Base-by-base conservation (phyloP, 2,329 filamentous ascomycete genomes). In the Eutypella sp. region DNA sequence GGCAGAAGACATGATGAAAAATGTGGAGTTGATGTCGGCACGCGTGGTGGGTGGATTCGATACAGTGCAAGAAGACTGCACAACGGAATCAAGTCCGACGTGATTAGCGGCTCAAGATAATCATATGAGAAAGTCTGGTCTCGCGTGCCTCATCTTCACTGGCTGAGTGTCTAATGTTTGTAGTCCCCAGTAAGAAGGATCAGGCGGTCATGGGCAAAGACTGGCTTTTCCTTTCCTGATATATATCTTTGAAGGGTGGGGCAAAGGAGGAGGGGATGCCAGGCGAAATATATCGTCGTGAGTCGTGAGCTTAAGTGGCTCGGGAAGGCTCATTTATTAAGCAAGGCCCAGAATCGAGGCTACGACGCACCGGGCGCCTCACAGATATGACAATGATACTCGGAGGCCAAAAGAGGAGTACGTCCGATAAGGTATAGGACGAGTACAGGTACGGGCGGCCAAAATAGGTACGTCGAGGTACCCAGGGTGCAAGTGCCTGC, bases 381-480 rank as follows among this genome's bases (percentile, higher is more conserved):
- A 51, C 54, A 51, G 57, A 54, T 56, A 60, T 53, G 51, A 57
- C 50, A 54, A 60, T 55, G 27, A 42, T 39, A 19, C 16, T n/a
- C 54, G 55, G 50, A 58, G 55, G 51, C 56, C 54, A 52, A 58
- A 55, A 49, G 56, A 58, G 57, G 56, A 57, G 52, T 57, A 54
- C 50, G 56, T 53, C 52, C 50, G 54, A 50, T 50, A 52, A 61
- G 54, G 61, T 64, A 65, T 57, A 59, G 49, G 49, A 44, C 50
- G 48, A 59, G 62, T 60, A 62, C 55, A 53, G 53, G 60, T 64
- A 64, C 62, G 48, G 58, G 39, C 47, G 46, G 51, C 54, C 50
- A 56, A 55, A 54, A 56, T 49, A 56, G 58, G 58, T 63, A 63
- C 59, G 58, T 60, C 56, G 43, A 59, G 59, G 57, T 63, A 65